Evolutionary conservation across 1,284 basidiomycete species (phyloP), one percentile per base, ranked within the genome.

Genomic region (Moesziomyces sp.): DNA sequence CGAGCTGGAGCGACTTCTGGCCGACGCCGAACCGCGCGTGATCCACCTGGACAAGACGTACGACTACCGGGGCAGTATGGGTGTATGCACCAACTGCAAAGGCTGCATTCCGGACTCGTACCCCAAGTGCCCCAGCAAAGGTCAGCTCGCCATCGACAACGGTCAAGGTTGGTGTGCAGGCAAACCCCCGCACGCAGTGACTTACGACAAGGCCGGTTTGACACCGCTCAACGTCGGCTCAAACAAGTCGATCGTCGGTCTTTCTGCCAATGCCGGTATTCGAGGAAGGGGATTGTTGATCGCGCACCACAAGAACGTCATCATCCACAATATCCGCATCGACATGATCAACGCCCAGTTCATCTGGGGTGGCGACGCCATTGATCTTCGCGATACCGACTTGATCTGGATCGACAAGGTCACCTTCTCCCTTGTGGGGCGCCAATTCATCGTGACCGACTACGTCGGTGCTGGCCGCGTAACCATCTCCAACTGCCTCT

Each of bases 321-420:
- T 85, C 58, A 76, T 85, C 52, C 83, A 85, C 67, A 85, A 83
- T 45, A 74, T 84, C 43, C 57, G 73, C 30, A 82, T 84, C 35
- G 75, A 74, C 19, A 24, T 66, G 14, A 62, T 72, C 56, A 77
- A 77, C 43, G 49, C 70, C 0, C 26, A 50, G 16, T 42, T 8
- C 18, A 62, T 75, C 45, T 75, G 67, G 72, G 79, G 80, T 14
- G 81, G 81, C 21, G 81, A 83, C 45, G 81, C 64, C 14, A 59
- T 79, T 40, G 72, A 56, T 9, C 49, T 80, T 6, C 53, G 55
- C 24, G 69, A 68, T 18, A 56, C 68, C 13, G 63, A 65, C 24
- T 53, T 79, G 23, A 46, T 80, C 5, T 80, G 78, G 77, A 74
- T 80, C 40, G 74, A 80, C 66, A 48, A 67, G 30, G 35, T 64